Base-by-base conservation (phyloP, 441 rosid species). In the Corymbia calophylla region DNA sequence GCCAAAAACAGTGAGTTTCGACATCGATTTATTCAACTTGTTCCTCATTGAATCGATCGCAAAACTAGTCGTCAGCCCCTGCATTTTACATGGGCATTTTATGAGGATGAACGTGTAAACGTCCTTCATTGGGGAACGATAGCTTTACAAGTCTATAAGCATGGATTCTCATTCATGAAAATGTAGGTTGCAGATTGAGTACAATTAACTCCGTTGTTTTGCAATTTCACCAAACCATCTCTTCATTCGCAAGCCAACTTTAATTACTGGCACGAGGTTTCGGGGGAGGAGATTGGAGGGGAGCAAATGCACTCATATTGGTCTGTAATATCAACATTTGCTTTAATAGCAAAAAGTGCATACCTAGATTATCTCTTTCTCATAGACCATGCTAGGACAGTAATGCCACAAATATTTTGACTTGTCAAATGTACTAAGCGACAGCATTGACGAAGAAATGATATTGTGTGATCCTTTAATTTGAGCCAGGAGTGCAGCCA, bases 1-100 rank as follows among this genome's bases (percentile, higher is more conserved):
- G 70, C 18, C 70, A 1, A 31, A 14, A 8, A 1, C 32, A n/a
- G 39, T 7, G 12, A 31, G 35, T 3, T 64, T 64, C 19, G 10
- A 64, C 18, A n/a, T 64, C 18, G 0, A 0, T 8, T 0, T 0
- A 6, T 62, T n/a, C 35, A 64, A n/a, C 70, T 29, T n/a, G 0
- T 1, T 64, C 70, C 35, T 64, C 35, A 14, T 64, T 7, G 35
- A 64, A 62, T 62, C 7, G 32, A 62, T 60, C 31, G 31, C 29
- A 12, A 6, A 62, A 29, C 68, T 62, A 27, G 32, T 62, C 32
- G 16, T 62, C 29, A 8, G 17, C 31, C 31, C 32, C 68, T 7
- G 0, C 5, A 8, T 14, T 64, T 64, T n/a, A 16, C 35, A 64
- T 7, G 70, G 31, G 35, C 5, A 15, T 64, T 29, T 62, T 64